Evolutionary conservation across 2,329 filamentous ascomycete species (phyloP), one percentile per base, ranked within the genome.

Genomic region (Sporothrix luriei): DNA sequence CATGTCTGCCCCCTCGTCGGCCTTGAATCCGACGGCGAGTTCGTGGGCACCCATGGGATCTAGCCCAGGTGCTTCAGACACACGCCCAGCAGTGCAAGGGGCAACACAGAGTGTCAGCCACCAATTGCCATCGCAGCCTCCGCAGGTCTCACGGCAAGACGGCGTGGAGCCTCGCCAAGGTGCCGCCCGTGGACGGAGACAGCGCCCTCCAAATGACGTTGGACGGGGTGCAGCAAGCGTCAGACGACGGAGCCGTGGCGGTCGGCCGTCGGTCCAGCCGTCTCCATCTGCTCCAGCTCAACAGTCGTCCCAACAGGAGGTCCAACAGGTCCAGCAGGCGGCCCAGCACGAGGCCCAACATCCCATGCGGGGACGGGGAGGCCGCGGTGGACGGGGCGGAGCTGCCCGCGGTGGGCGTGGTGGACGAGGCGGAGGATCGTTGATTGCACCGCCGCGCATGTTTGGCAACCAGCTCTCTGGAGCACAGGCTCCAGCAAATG

Each of bases 11-110:
- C 33, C 68, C 4, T 16, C 40, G 2, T 21, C 48, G 10, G 57
- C 59, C 19, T 24, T 70, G 62, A 70, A 70, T n/a, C 68, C 68
- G 10, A 64, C 61, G 43, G 68, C 68, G 5, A 66, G 46, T 21
- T 38, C 46, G 1, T 70, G 68, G 68, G 52, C 43, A 21, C 54
- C 62, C 3, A 38, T n/a, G 7, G 13, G 11, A 2, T 51, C 26
- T 7, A 24, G 5, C 11, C 9, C 33, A 3, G 46, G 48, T 13
- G n/a, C 54, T n/a, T 38, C 66, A 24, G n/a, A 33, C 21, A 3
- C 46, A 68, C 33, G 49, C 16, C 11, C 57, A 38, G 61, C 38
- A 19, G 57, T 38, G 46, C 57, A 61, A 21, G n/a, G 55, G 9
- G 11, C 55, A 61, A 43, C 19, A 19, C 55, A 40, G 14, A 14